Base-by-base conservation (phyloP, 192 early-diverging fungal species). In the Coemansia sp. region DNA sequence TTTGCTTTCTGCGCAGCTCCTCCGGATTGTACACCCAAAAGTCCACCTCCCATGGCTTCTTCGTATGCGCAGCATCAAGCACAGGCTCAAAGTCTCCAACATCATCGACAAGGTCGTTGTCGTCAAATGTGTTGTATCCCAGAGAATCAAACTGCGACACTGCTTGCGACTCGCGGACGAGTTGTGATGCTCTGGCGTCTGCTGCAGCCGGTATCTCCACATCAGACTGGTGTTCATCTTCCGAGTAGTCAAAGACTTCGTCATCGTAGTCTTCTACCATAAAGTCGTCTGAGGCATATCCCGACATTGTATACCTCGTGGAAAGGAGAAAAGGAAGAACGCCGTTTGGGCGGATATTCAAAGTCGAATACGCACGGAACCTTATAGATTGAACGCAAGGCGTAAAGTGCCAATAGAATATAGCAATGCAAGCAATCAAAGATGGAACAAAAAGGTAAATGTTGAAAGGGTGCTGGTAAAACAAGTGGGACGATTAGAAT, bases 21-120 rank as follows among this genome's bases (percentile, higher is more conserved):
- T 69, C 59, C 0, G 59, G 58, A 50, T 72, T 53, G 16, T 70
- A 72, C 8, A 83, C 69, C 58, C 55, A 61, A 58, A 75, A 77
- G 58, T 83, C 81, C 9, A 83, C 73, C 63, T 78, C 81, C 76
- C 76, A 79, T 0, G 76, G 63, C 67, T 79, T 83, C 41, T 56
- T 67, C 55, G 44, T 55, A 2, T 44, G 12, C 46, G 48, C 42
- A 14, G 59, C 17, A 43, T 50, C 51, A 2, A 72, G 48, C 4
- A 73, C 63, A 3, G 74, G 77, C 68, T 71, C 73, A 63, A 77
- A 79, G 5, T 67, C 76, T 20, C 61, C 59, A 22, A 49, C 59
- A 41, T 74, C 77, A 32, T 51, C 70, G 4, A 58, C 67, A 20
- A 62, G 70, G 53, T 75, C 65, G 10, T 69, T 60, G 16, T 79